Percentiles rank a stretch among this genome's conserved stretches.
Conservation (phyloP, 495 filamentous ascomycete species). For the Acidomyces sp. region DNA sequence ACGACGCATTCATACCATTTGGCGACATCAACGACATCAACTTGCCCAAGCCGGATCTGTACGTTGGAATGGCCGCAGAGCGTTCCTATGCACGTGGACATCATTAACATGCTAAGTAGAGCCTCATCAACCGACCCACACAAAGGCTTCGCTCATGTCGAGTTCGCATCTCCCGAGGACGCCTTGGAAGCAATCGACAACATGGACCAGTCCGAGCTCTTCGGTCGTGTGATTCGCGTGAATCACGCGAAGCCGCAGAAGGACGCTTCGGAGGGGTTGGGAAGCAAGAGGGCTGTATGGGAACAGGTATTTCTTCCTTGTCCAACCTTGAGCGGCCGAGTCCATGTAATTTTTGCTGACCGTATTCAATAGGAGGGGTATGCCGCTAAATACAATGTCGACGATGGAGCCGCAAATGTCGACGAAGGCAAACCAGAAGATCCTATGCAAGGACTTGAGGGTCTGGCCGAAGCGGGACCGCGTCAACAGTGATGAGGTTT, state of each 20-base stretch:
- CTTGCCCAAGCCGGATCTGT: constrained; percentile 67
- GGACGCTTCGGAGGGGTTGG: constrained; percentile 70
- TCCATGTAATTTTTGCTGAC: constrained; percentile 24
- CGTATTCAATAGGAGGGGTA: constrained; percentile 65
- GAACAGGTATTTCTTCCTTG: constrained; percentile 60
- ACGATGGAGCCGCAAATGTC: constrained; percentile 62
- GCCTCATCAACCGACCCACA: constrained; percentile 57
- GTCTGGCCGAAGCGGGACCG: constrained; percentile 84
- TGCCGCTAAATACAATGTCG: constrained; percentile 78
- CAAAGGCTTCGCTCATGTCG: constrained; percentile 90
- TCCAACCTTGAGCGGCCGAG: neutral
- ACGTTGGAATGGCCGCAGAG: neutral
- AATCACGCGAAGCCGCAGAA: constrained; percentile 86
- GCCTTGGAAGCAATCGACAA: constrained; percentile 96
- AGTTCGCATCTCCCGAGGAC: constrained; percentile 76
- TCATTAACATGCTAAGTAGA: constrained; percentile 7
- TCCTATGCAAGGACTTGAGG: constrained; percentile 91
- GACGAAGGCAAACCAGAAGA: constrained; percentile 51
- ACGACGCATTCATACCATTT: constrained; percentile 90
- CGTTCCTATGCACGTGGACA: neutral
- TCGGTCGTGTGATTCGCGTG: constrained; percentile 81
- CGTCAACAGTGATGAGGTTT: constrained; percentile 3
- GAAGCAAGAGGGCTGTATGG: constrained; percentile 94
- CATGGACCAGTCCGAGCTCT: constrained; percentile 96
- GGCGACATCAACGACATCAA: constrained; percentile 85